Evolutionary conservation across 371 early-diverging fungal species (phyloP).

Genomic region (Mortierella sp.): DNA sequence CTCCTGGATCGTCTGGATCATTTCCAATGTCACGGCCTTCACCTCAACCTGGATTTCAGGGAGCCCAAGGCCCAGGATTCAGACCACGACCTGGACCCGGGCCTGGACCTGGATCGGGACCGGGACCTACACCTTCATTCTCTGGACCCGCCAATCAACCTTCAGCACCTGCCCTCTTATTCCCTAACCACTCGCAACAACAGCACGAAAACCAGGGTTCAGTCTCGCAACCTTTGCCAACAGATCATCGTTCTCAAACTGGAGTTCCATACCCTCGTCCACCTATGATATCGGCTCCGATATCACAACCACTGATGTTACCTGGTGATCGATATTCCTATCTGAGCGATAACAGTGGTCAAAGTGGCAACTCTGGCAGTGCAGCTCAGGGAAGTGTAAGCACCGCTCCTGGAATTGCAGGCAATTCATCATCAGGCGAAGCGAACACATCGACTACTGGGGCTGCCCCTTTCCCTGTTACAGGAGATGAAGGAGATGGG

Average conservation of each 20-base stretch:
- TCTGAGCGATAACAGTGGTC: conserved; percentile 17
- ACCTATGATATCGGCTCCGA: conserved; percentile 10
- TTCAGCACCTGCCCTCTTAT: not conserved
- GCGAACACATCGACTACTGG: not conserved
- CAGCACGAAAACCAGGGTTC: conserved; percentile 22
- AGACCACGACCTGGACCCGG: not conserved
- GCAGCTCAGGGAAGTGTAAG: conserved; percentile 14
- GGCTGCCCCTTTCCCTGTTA: not conserved
- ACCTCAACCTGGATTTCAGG: conserved; percentile 12
- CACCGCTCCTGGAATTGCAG: not conserved
- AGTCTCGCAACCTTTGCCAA: not conserved
- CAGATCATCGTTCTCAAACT: no score
- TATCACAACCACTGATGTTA: not conserved
- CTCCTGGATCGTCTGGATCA: not conserved
- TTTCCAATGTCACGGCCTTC: conserved; percentile 8
- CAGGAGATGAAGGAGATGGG: conserved; percentile 1
- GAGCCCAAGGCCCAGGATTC: not conserved
- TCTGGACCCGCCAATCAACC: conserved; percentile 22
- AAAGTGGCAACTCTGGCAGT: conserved; percentile 6
- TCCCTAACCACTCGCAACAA: conserved; percentile 17
- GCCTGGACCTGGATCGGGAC: not conserved
- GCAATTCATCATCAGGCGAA: not conserved
- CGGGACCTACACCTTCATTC: not conserved
- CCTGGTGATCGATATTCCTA: conserved; percentile 18
- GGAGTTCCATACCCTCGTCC: conserved; percentile 26